Evolutionary conservation across 2,329 filamentous ascomycete genomes (phyloP).

Genomic region (Calonectria henricotiae): DNA sequence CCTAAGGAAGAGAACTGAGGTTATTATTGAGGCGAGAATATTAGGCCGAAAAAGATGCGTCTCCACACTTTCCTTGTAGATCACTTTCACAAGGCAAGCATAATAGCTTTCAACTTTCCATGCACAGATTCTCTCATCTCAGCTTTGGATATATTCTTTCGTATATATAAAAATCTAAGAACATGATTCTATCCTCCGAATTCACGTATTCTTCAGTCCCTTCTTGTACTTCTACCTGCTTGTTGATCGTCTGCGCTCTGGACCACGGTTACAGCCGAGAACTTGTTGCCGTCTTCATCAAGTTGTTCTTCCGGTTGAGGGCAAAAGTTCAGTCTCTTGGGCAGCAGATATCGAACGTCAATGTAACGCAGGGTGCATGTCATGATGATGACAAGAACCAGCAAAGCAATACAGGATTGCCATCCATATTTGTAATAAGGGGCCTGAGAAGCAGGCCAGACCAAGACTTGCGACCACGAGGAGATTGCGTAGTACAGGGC

Average conservation of each 20-base stretch:
- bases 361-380: conserved; percentile 33
- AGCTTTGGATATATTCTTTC: not conserved
- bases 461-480: conserved; percentile 34
- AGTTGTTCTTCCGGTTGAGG: conserved; percentile 6
- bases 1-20: too few relatives aligned
- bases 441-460: conserved; percentile 38
- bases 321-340: conserved; percentile 24
- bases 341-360: conserved; percentile 27
- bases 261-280: not conserved
- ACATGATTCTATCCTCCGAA: not conserved
- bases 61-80: too few relatives aligned
- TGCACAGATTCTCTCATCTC: too few relatives aligned
- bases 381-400: conserved; percentile 35
- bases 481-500: conserved; percentile 38
- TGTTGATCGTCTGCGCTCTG: not conserved
- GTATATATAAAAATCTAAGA: not conserved
- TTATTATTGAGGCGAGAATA: too few relatives aligned
- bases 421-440: conserved; percentile 39
- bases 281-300: conserved; percentile 12
- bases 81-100: too few relatives aligned
- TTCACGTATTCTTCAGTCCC: not conserved
- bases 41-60: too few relatives aligned
- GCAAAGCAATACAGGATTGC: conserved; percentile 33
- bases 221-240: not conserved
- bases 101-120: too few relatives aligned